Evolutionary conservation across 202 grass and related monocot genomes (phyloP).

Genomic region (Eragrostis tef): DNA sequence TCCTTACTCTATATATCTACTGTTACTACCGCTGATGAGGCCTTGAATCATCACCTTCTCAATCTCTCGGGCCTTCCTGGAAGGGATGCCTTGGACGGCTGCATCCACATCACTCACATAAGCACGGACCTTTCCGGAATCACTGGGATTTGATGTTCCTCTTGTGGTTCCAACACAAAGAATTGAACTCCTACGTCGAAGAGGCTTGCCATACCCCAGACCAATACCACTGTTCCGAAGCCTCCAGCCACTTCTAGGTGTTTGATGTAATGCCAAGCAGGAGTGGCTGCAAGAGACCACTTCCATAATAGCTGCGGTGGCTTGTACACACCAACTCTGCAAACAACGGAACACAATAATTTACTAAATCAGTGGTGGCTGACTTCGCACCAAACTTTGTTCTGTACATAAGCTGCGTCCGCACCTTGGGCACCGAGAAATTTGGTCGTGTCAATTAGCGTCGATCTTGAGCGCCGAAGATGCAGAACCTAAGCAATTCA

Average conservation of each 20-base stretch:
- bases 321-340: constrained; percentile 29
- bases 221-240: constrained; percentile 37
- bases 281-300: constrained; percentile 67
- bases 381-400: background rate
- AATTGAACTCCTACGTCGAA: constrained; percentile 40
- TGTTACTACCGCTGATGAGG: constrained; percentile 8
- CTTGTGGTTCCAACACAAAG: constrained; percentile 45
- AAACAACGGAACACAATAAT: background rate
- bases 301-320: constrained; percentile 50
- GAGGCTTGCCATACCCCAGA: constrained; percentile 29
- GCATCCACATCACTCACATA: constrained; percentile 54
- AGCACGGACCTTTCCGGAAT: constrained; percentile 36
- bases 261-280: constrained; percentile 62
- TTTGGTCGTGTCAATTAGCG: background rate
- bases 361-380: background rate
- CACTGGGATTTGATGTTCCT: constrained; percentile 22
- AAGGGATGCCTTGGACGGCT: constrained; percentile 47
- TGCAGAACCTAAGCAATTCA: background rate
- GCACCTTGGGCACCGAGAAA: background rate
- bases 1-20: too few species aligned
- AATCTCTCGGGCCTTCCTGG: constrained; percentile 43
- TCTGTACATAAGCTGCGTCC: background rate
- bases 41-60: constrained; percentile 69
- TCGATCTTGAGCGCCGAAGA: background rate
- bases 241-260: constrained; percentile 47